Base-by-base conservation (phyloP, 495 filamentous ascomycete genomes). In the Penicillium samsonianum region DNA sequence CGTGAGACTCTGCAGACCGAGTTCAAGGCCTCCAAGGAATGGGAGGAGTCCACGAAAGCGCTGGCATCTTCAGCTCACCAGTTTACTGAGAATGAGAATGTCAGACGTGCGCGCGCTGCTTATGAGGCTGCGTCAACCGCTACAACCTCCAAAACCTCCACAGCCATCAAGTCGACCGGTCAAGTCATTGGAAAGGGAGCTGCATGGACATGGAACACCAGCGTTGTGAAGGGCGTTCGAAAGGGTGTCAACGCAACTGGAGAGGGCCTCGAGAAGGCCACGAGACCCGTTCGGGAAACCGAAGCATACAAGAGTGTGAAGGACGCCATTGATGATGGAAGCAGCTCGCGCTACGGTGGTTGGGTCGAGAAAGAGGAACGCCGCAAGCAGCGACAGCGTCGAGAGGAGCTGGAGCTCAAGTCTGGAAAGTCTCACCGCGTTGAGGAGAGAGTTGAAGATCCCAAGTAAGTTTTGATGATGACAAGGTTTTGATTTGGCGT, bases 11-110 rank as follows among this genome's bases (percentile, higher is more conserved):
- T 98, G 70, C 84, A 90, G 65, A 78, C 80, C 49, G 94, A 98
- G 69, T 94, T 98, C 74, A 92, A 96, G 68, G 89, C 92, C 26
- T 98, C 94, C 17, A 96, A 98, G 70, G 94, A 98, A 73, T 98
- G 95, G 94, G 94, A 98, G 65, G 94, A 98, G 64, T 96, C 90
- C 42, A 98, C 92, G 17, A 97, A 98, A 71, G 90, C 92, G 50
- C 82, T 98, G 11, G 90, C 91, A 12, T 88, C 89, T 37, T 89
- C 87, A 0, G 92, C 91, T 23, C 87, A 96, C 62, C 82, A 96
- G 58, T 91, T 98, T 67, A 88, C 85, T n/a, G 94, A 98, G 71
- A 97, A 88, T 65, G 91, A 96, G 69, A 89, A 85, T n/a, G 86
- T 98, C 37, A 87, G 89, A 59, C 85, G 87, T 58, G 94, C 94